These are phyloP conservation scores for Saccharomyces uvarum DNA, from an alignment of 1,139 yeast species.

Conservation along the genomic window DNA sequence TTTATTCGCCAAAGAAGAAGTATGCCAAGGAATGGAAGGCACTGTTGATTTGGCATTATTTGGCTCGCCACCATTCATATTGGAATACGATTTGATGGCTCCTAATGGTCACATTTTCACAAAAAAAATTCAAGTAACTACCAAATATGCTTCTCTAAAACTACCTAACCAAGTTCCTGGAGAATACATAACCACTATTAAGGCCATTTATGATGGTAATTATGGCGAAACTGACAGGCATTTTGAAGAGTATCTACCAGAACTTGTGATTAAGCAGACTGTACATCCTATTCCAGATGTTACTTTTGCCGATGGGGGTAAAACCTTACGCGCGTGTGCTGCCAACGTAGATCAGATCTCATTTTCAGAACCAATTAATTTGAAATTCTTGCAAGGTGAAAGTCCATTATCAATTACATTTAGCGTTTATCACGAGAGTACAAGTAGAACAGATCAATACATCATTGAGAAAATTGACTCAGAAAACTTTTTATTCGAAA, in stretches of 20 bases:
- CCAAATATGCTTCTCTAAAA: slow-evolving; percentile 42
- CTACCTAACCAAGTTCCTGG: slow-evolving; percentile 44
- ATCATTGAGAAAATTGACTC: slow-evolving; percentile 34
- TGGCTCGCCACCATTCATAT: slow-evolving; percentile 68
- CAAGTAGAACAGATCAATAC: slow-evolving; percentile 40
- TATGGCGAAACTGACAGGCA: slow-evolving; percentile 46
- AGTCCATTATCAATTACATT: slow-evolving; percentile 58
- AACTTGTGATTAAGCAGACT: slow-evolving; percentile 47
- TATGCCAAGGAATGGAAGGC: slow-evolving; percentile 45
- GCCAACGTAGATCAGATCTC: slow-evolving; percentile 36
- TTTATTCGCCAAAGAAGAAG: slow-evolving; percentile 31
- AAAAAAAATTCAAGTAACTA: slow-evolving; percentile 42
- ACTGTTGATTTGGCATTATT: slow-evolving; percentile 42
- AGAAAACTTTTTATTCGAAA: slow-evolving; percentile 32
- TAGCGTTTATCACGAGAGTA: slow-evolving; percentile 46
- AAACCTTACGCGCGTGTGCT: slow-evolving; percentile 51
- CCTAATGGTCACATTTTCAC: slow-evolving; percentile 45
- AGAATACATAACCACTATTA: slow-evolving; percentile 51
- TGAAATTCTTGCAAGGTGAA: slow-evolving; percentile 45
- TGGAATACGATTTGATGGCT: slow-evolving; percentile 56
- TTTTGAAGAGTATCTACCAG: slow-evolving; percentile 30
- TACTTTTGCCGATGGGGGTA: slow-evolving; percentile 41
- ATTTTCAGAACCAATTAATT: slow-evolving; percentile 45
- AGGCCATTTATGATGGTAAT: slow-evolving; percentile 56
- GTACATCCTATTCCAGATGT: slow-evolving; percentile 58